Evolutionary conservation across 768 basidiomycete genomes (phyloP).

Genomic region (Omphalotus guepiniiformis): DNA sequence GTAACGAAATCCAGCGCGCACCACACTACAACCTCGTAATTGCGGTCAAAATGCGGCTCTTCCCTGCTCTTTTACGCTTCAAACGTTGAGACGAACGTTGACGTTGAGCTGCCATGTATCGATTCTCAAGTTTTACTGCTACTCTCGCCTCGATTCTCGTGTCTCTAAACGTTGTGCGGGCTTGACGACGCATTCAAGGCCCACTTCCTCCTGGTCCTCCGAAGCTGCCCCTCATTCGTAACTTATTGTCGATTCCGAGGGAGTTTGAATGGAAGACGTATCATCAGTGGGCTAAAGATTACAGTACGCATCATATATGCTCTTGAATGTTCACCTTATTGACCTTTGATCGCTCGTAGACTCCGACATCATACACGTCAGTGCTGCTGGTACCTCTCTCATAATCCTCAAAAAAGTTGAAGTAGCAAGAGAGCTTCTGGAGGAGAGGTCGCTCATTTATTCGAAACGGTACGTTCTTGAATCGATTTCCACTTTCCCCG

Average conservation of each 20-base stretch:
- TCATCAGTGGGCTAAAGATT: not conserved
- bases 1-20: too few relatives aligned
- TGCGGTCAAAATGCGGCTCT: too few relatives aligned
- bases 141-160: too few relatives aligned
- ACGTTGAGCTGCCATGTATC: too few relatives aligned
- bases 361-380: not conserved
- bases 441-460: not conserved
- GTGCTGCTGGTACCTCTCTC: not conserved
- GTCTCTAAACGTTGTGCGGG: too few relatives aligned
- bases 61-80: too few relatives aligned
- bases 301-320: not conserved
- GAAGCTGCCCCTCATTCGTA: not conserved
- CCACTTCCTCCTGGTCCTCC: not conserved
- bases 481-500: not conserved
- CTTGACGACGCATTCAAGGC: too few relatives aligned
- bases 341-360: not conserved
- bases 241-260: not conserved
- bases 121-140: too few relatives aligned
- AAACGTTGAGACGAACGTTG: too few relatives aligned
- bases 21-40: too few relatives aligned
- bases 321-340: not conserved
- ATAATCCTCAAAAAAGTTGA: not conserved
- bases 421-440: not conserved
- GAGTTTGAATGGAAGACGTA: not conserved
- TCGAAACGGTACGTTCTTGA: not conserved